Conservation (phyloP, 257 asterid species). For the Lithospermum erythrorhizon region DNA sequence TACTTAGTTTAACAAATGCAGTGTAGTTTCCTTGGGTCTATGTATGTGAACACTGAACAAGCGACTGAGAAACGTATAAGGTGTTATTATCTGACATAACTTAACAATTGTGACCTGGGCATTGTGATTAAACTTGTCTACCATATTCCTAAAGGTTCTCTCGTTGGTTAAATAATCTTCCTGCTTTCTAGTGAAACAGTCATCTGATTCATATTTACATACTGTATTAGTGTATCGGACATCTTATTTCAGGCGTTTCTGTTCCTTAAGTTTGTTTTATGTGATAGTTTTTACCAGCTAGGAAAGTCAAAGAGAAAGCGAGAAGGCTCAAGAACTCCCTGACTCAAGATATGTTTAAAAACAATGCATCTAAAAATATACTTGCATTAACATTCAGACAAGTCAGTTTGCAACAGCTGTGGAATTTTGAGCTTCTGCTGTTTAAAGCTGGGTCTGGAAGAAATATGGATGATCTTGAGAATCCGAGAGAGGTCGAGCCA, state of each 20-base stretch:
- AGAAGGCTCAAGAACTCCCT: conserved; percentile 42
- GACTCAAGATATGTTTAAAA: conserved; percentile 35
- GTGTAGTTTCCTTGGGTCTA: too few species aligned
- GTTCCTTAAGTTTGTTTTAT: not conserved
- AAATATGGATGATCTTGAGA: conserved; percentile 59
- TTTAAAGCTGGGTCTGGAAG: conserved; percentile 64
- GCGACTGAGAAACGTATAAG: too few species aligned
- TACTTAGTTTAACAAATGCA: too few species aligned
- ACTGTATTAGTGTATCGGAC: not conserved
- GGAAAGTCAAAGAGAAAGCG: conserved; percentile 74
- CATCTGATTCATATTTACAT: not conserved
- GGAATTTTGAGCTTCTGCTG: conserved; percentile 58
- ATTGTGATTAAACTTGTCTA: too few species aligned
- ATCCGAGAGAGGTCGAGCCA: conserved; percentile 57
- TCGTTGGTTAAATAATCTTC: too few species aligned
- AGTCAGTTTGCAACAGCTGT: conserved; percentile 59
- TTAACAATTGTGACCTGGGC: too few species aligned
- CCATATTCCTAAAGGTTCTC: too few species aligned
- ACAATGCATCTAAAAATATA: conserved; percentile 45
- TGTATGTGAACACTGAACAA: too few species aligned
- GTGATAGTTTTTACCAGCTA: conserved; percentile 71
- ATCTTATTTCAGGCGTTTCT: not conserved
- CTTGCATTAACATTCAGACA: conserved; percentile 90
- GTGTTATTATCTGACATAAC: too few species aligned
- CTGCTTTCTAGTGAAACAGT: too few species aligned